phyloP scores from a whole-genome alignment of 768 basidiomycete genomes.

The Pulveroboletus sp. region DNA sequence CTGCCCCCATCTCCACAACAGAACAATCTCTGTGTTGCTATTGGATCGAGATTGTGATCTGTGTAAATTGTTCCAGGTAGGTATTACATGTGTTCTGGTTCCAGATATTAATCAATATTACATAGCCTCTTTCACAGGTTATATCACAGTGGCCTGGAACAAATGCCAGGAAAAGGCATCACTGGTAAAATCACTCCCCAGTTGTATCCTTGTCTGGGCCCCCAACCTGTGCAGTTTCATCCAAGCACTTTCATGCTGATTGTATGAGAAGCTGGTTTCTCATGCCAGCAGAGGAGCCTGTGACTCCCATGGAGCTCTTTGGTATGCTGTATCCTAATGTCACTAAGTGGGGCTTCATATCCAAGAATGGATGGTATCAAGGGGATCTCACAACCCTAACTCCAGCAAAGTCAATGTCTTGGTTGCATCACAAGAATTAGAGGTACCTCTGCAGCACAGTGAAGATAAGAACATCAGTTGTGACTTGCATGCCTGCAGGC shows the following conservation, averaged over 20 bases:
- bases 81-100: too few relatives aligned
- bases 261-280: not conserved
- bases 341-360: not conserved
- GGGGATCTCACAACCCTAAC: not conserved
- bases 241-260: not conserved
- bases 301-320: too few relatives aligned
- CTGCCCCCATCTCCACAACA: not conserved
- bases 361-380: not conserved
- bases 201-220: not conserved
- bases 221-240: not conserved
- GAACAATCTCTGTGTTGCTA: too few relatives aligned
- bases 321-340: not conserved
- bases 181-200: not conserved
- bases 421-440: not conserved
- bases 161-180: not conserved
- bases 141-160: not conserved
- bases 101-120: too few relatives aligned
- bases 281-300: not conserved
- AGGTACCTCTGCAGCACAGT: not conserved
- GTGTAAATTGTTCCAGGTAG: not conserved
- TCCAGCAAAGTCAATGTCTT: not conserved
- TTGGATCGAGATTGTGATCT: too few relatives aligned
- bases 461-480: not conserved
- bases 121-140: not conserved
- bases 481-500: not conserved